Conservation (phyloP, 1,284 basidiomycete species). For the Tausonia pullulans region DNA sequence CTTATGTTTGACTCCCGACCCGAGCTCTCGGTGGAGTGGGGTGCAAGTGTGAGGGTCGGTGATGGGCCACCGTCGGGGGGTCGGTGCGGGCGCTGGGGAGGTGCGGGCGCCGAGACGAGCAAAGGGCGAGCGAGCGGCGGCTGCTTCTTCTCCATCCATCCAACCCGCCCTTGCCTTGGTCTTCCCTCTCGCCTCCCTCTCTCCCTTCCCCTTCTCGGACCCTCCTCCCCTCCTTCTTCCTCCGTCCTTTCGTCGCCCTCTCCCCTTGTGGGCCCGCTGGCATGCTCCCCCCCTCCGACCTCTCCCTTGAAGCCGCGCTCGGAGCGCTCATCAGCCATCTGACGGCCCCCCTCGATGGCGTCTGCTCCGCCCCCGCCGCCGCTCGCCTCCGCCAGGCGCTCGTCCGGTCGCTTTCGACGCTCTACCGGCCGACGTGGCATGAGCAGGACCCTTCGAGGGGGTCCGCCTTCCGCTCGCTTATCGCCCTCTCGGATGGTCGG, state of each 20-base stretch:
- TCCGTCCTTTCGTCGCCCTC: background rate
- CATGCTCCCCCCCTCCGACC: background rate
- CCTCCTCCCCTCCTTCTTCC: background rate
- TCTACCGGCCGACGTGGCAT: constrained; percentile 9
- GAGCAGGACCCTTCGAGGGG: constrained; percentile 1
- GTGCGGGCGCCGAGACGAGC: too few species aligned
- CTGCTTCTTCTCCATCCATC: too few species aligned
- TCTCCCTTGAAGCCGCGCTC: background rate
- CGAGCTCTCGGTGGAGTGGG: too few species aligned
- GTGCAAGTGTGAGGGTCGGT: too few species aligned
- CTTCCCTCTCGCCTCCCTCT: background rate
- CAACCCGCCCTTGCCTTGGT: background rate
- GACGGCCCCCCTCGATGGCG: background rate
- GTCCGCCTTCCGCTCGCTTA: constrained; percentile 11
- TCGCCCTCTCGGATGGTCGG: background rate
- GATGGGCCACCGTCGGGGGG: too few species aligned
- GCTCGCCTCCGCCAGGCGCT: too few species aligned
- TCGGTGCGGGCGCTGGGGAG: too few species aligned
- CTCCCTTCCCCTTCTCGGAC: background rate
- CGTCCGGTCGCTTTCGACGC: background rate
- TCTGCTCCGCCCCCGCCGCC: background rate
- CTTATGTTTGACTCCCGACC: too few species aligned
- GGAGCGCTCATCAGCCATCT: too few species aligned
- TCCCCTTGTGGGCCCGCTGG: background rate
- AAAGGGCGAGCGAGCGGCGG: too few species aligned